Percentiles rank a stretch among this genome's conserved stretches.
Conservation (phyloP, 257 asterid species). For the Nicotiana paniculata region DNA sequence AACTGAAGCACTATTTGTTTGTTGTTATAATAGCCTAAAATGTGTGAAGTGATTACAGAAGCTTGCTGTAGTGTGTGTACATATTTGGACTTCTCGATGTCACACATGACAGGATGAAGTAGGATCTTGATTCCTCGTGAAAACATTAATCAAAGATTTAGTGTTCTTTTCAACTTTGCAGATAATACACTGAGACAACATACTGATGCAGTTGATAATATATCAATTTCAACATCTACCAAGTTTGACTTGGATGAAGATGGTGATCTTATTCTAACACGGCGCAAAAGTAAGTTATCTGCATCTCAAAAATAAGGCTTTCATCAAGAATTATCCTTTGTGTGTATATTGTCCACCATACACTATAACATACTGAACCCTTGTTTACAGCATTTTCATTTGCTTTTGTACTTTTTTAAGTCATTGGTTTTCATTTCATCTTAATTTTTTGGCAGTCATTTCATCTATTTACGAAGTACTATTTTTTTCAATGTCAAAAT, state of each 20-base stretch:
- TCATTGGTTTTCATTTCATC: not conserved
- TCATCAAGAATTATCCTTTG: not conserved
- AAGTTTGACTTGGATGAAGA: conserved; percentile 70
- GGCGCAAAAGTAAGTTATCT: conserved; percentile 45
- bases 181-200: conserved; percentile 15
- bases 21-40: not conserved
- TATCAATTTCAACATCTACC: conserved; percentile 14
- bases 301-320: not conserved
- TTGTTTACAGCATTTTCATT: not conserved
- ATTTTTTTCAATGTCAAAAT: not conserved
- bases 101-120: no score
- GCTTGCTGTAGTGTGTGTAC: not conserved
- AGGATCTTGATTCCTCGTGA: not conserved
- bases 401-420: not conserved
- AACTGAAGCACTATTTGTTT: not conserved
- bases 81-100: not conserved
- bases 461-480: not conserved
- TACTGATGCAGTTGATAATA: conserved; percentile 4
- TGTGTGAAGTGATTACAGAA: not conserved
- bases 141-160: not conserved
- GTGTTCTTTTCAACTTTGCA: not conserved
- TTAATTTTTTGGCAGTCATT: not conserved
- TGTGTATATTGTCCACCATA: not conserved
- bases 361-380: not conserved
- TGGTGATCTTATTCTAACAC: conserved; percentile 71